These are phyloP conservation scores for Dimargaris xerosporica DNA, from an alignment of 192 early-diverging fungal species.

Conservation along the genomic window DNA sequence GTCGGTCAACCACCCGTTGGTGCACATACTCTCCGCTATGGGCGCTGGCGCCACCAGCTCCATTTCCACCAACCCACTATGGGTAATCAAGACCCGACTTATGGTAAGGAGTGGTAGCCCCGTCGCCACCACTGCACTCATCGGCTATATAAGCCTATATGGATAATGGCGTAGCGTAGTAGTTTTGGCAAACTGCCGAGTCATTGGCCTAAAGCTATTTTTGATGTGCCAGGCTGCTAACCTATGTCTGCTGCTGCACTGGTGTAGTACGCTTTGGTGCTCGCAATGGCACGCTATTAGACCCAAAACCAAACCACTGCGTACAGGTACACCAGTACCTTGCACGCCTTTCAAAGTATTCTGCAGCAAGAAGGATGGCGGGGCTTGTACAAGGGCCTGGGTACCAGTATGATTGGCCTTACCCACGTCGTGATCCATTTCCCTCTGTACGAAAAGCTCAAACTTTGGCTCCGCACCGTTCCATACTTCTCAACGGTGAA, in stretches of 20 bases:
- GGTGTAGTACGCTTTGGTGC: too few relatives aligned
- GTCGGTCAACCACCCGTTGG: slow-evolving; percentile 24
- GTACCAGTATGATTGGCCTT: slow-evolving; percentile 80
- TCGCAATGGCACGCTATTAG: slow-evolving; percentile 17
- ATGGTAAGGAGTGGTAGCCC: slow-evolving; percentile 35
- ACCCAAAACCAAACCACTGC: slow-evolving; percentile 57
- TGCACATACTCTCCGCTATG: slow-evolving; percentile 77
- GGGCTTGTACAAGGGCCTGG: slow-evolving; percentile 87
- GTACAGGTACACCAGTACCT: slow-evolving; percentile 70
- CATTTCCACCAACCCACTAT: slow-evolving; percentile 71
- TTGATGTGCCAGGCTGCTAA: too few relatives aligned
- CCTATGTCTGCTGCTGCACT: too few relatives aligned
- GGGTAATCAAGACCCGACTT: slow-evolving; percentile 83
- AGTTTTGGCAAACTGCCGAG: too few relatives aligned
- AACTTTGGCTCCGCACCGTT: slow-evolving; percentile 37
- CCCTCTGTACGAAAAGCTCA: slow-evolving; percentile 87
- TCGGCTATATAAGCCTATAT: too few relatives aligned
- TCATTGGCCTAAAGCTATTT: too few relatives aligned
- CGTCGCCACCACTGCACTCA: too few relatives aligned
- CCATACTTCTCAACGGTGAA: neutral
- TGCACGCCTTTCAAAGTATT: slow-evolving; percentile 68
- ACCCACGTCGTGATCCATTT: slow-evolving; percentile 90
- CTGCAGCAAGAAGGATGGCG: slow-evolving; percentile 51
- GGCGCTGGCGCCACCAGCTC: slow-evolving; percentile 66
- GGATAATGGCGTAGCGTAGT: too few relatives aligned